Conservation (phyloP, 306 rosid genomes). For the Ceratonia siliqua region DNA sequence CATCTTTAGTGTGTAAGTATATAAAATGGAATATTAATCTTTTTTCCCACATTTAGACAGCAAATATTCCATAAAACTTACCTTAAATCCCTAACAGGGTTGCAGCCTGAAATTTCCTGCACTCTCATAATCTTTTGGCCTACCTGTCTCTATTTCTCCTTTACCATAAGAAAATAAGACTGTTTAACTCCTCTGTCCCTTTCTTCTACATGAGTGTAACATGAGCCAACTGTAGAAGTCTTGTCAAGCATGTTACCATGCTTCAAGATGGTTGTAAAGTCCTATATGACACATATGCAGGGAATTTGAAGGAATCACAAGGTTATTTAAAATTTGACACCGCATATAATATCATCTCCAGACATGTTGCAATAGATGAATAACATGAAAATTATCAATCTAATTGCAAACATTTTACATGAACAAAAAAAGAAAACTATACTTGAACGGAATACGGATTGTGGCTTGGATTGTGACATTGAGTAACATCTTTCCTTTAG, state of each 20-base stretch:
- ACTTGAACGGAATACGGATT: not conserved
- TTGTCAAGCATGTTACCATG: not conserved
- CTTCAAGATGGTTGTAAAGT: not conserved
- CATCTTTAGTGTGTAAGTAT: too few species aligned
- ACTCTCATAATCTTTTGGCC: conserved; percentile 11
- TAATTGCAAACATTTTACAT: not conserved
- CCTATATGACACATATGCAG: not conserved
- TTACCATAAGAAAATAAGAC: not conserved
- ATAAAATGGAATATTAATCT: too few species aligned
- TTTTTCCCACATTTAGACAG: too few species aligned
- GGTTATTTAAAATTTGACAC: not conserved
- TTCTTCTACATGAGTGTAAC: not conserved
- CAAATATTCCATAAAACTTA: too few species aligned
- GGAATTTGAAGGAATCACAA: not conserved
- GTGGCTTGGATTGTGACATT: not conserved
- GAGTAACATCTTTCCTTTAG: not conserved
- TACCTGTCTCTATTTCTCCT: too few species aligned
- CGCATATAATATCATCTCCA: not conserved
- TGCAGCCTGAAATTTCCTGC: too few species aligned
- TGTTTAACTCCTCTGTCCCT: not conserved
- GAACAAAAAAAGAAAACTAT: not conserved
- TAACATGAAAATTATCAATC: not conserved
- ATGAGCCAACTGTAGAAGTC: not conserved
- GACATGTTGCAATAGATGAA: not conserved
- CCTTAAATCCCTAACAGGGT: too few species aligned